Percentiles rank a stretch among this genome's conserved stretches.
Conservation (phyloP, 345 rosid genomes). For the Eucalyptus curtisii region DNA sequence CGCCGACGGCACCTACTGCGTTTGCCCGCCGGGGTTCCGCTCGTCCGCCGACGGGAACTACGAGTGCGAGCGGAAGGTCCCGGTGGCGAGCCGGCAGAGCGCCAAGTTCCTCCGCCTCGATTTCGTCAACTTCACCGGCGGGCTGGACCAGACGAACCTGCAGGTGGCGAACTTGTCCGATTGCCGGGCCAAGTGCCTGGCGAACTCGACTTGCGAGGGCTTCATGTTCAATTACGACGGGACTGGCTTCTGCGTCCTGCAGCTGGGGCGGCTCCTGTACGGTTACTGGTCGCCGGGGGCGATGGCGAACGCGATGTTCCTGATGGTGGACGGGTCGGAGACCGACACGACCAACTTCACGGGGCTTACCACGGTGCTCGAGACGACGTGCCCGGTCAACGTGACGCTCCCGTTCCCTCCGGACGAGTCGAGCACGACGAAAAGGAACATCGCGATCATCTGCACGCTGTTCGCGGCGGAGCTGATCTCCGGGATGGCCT, state of each 20-base stretch:
- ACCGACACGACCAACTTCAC: constrained; percentile 19
- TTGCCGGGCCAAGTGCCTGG: constrained; percentile 27
- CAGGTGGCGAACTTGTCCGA: constrained; percentile 7
- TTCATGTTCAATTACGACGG: constrained; percentile 50
- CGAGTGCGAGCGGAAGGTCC: constrained; percentile 23
- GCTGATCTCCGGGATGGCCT: constrained; percentile 39
- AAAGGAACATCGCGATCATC: constrained; percentile 38
- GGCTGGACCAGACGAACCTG: constrained; percentile 5
- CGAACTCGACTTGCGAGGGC: constrained; percentile 15
- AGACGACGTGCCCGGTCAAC: constrained; percentile 42
- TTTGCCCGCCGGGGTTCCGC: constrained; percentile 46
- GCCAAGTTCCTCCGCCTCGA: constrained; percentile 48
- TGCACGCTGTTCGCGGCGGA: constrained; percentile 50
- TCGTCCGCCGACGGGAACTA: neutral
- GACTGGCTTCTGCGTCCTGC: constrained; percentile 34
- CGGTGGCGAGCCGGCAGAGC: neutral
- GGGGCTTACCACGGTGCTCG: constrained; percentile 38
- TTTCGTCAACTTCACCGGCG: constrained; percentile 44
- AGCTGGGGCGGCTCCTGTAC: constrained; percentile 12
- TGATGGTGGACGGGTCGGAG: constrained; percentile 31
- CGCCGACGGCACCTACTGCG: constrained; percentile 13
- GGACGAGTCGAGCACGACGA: constrained; percentile 25
- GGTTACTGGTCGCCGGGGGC: constrained; percentile 63
- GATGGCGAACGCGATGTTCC: constrained; percentile 17
- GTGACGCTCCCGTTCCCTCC: constrained; percentile 57